Conservation (phyloP, 2,329 filamentous ascomycete species). For the Xylariaceae sp. region DNA sequence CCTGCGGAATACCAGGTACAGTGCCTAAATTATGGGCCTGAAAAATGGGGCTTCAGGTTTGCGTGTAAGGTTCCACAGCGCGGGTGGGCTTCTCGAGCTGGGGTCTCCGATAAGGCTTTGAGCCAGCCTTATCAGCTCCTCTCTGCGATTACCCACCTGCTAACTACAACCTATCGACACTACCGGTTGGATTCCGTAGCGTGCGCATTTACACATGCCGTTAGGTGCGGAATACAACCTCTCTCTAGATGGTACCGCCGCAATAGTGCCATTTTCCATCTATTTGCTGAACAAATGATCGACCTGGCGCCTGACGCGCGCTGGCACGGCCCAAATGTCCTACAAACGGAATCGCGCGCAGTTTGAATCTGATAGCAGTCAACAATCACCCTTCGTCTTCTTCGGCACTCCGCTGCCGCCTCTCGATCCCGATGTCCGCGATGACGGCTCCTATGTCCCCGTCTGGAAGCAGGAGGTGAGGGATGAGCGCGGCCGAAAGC, state of each 20-base stretch:
- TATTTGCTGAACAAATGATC: slow-evolving; percentile 10
- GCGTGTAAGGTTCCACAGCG: too few species aligned
- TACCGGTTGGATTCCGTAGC: too few species aligned
- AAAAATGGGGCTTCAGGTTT: too few species aligned
- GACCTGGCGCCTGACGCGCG: slow-evolving; percentile 3
- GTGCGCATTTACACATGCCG: too few species aligned
- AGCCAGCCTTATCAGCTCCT: slow-evolving; percentile 3
- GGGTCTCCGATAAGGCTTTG: slow-evolving; percentile 7
- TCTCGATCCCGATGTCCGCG: slow-evolving; percentile 67
- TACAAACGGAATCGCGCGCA: slow-evolving; percentile 72
- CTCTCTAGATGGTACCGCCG: too few species aligned
- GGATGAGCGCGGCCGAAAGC: slow-evolving; percentile 84
- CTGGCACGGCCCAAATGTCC: slow-evolving; percentile 51
- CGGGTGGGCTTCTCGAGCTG: too few species aligned
- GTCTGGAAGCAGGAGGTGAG: slow-evolving; percentile 98
- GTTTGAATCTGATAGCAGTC: slow-evolving; percentile 65
- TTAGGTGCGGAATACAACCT: too few species aligned
- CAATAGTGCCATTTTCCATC: neutral
- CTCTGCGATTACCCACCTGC: too few species aligned
- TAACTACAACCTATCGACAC: too few species aligned
- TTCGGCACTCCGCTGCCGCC: slow-evolving; percentile 84
- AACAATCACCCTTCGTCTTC: slow-evolving; percentile 64
- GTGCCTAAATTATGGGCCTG: too few species aligned
- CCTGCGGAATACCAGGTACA: too few species aligned
- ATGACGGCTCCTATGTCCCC: slow-evolving; percentile 88